These are phyloP conservation scores for Pythium apleroticum DNA, from an alignment of 352 stramenopile genomes.

Conservation along the genomic window DNA sequence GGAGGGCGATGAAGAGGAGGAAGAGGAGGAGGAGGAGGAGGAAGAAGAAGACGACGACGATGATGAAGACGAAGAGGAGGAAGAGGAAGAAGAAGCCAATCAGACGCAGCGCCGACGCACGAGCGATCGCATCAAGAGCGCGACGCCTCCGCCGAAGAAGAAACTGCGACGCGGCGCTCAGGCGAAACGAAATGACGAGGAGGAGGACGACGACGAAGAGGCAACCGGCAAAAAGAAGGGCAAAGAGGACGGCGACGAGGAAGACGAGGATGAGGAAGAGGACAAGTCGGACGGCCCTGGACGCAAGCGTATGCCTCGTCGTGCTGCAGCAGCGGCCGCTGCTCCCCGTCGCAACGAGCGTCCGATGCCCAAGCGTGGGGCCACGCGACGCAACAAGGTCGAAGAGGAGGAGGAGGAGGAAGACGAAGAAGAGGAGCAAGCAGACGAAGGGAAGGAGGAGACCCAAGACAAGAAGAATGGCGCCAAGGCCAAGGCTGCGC, in stretches of 20 bases:
- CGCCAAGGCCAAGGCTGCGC: slow-evolving; percentile 7
- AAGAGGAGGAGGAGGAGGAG: slow-evolving; percentile 34
- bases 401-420: slow-evolving; percentile 21
- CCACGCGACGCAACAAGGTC: slow-evolving; percentile 17
- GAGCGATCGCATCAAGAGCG: slow-evolving; percentile 25
- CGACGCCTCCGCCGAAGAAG: slow-evolving; percentile 22
- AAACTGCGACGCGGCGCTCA: slow-evolving; percentile 16
- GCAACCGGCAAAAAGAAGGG: too few relatives aligned
- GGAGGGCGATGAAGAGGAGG: slow-evolving; percentile 36
- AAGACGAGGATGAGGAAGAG: slow-evolving; percentile 13
- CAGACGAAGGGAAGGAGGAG: slow-evolving; percentile 32
- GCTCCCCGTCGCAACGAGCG: slow-evolving; percentile 3
- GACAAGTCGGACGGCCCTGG: slow-evolving; percentile 6
- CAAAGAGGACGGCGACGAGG: slow-evolving; percentile 13
- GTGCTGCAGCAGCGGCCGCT: slow-evolving; percentile 5
- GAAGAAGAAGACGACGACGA: slow-evolving; percentile 40
- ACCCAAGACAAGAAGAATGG: slow-evolving; percentile 33
- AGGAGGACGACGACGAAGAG: slow-evolving; percentile 10
- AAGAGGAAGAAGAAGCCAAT: slow-evolving; percentile 38
- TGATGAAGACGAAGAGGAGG: slow-evolving; percentile 46
- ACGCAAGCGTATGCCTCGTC: slow-evolving; percentile 20
- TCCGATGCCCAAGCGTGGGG: slow-evolving; percentile 3
- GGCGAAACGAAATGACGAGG: slow-evolving; percentile 1
- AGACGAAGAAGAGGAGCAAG: slow-evolving; percentile 26
- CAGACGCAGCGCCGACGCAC: slow-evolving; percentile 27